phyloP scores from a whole-genome alignment of 2,329 filamentous ascomycete species.

The Chrysoporthe puriensis region DNA sequence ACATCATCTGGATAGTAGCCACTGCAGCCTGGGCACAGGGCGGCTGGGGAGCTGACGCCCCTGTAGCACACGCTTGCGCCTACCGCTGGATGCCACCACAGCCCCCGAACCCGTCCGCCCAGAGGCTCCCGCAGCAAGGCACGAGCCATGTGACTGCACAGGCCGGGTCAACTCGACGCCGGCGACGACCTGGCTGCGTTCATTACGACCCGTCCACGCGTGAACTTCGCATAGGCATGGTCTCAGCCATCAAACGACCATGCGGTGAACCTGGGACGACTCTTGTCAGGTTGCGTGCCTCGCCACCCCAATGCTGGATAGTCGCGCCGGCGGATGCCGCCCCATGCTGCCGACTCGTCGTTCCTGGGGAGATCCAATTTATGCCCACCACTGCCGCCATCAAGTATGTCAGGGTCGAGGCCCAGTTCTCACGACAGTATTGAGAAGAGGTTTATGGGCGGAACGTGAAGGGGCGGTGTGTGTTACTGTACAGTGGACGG shows the following conservation, averaged over 20 bases:
- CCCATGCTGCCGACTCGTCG: background rate
- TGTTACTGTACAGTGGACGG: too few species aligned
- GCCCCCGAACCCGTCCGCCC: too few species aligned
- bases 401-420: background rate
- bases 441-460: background rate
- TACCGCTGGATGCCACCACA: too few species aligned
- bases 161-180: background rate
- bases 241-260: background rate
- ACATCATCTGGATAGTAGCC: background rate
- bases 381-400: background rate
- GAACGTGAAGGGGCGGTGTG: too few species aligned
- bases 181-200: background rate
- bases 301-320: background rate
- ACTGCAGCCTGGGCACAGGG: too few species aligned
- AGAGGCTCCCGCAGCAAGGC: background rate
- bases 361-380: background rate
- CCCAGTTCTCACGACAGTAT: background rate
- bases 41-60: too few species aligned
- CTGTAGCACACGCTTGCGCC: too few species aligned
- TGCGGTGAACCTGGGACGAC: background rate
- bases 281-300: background rate
- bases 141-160: background rate
- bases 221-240: background rate
- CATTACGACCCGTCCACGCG: background rate
- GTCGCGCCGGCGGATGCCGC: background rate